phyloP scores from a whole-genome alignment of 345 rosid genomes.

The Citrus cavaleriei region DNA sequence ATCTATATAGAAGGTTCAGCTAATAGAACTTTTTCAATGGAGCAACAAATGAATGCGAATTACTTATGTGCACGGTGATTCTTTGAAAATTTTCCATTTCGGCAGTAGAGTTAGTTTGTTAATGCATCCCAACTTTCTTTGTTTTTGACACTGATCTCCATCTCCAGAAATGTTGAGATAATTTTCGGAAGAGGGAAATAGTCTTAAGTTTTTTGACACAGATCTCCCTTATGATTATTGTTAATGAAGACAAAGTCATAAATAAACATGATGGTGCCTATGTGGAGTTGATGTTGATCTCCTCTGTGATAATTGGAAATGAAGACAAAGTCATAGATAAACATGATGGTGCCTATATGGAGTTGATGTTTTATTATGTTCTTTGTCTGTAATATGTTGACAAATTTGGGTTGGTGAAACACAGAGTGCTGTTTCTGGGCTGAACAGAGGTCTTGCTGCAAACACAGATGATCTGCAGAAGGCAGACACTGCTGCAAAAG shows the following conservation, averaged over 20 bases:
- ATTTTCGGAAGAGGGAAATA: not conserved
- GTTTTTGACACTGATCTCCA: not conserved
- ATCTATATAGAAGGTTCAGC: not conserved
- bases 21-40: not conserved
- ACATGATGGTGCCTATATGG: not conserved
- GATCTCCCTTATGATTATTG: not conserved
- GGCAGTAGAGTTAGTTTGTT: not conserved
- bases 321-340: not conserved
- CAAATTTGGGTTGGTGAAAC: conserved; percentile 5
- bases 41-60: not conserved
- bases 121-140: not conserved
- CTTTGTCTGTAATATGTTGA: not conserved
- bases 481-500: conserved; percentile 75
- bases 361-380: not conserved
- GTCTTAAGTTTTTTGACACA: not conserved
- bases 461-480: conserved; percentile 52
- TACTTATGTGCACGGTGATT: not conserved
- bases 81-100: not conserved
- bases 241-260: not conserved
- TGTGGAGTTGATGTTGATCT: not conserved
- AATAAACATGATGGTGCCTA: not conserved
- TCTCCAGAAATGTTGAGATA: not conserved
- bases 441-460: conserved; percentile 88
- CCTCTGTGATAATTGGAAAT: not conserved
- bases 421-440: conserved; percentile 78